These are phyloP conservation scores for Novakomyces olei DNA, from an alignment of 805 yeast species.

Conservation along the genomic window DNA sequence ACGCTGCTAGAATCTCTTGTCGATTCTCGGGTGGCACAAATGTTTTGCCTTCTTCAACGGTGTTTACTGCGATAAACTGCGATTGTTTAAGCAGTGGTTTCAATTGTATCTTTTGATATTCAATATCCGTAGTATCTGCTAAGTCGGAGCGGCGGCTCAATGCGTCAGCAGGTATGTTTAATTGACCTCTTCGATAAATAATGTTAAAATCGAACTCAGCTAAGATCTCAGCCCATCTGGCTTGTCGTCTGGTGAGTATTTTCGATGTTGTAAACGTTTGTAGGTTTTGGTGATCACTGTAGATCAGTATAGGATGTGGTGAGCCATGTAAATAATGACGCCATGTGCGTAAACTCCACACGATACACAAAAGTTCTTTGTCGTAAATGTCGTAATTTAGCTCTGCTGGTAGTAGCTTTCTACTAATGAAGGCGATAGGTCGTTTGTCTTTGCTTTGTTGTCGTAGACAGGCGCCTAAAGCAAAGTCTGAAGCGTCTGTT, in stretches of 20 bases:
- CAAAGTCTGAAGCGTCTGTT: slow-evolving; percentile 7
- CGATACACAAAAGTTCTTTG: slow-evolving; percentile 3
- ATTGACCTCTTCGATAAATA: slow-evolving; percentile 4
- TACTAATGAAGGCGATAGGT: slow-evolving; percentile 3
- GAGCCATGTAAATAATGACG: not conserved
- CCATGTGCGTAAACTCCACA: not conserved
- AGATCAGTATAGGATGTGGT: not conserved
- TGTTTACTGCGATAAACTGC: too few relatives aligned
- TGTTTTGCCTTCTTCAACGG: too few relatives aligned
- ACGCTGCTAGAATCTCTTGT: too few relatives aligned
- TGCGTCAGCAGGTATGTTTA: slow-evolving; percentile 5
- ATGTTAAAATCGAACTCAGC: slow-evolving; percentile 4
- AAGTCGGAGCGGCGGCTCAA: too few relatives aligned
- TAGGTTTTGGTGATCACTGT: not conserved
- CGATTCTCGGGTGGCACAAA: too few relatives aligned
- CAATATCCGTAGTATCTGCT: too few relatives aligned
- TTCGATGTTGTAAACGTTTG: not conserved
- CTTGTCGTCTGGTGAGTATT: not conserved
- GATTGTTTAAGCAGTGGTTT: too few relatives aligned
- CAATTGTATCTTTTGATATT: too few relatives aligned
- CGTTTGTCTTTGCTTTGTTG: not conserved
- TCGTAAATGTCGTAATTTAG: slow-evolving; percentile 6
- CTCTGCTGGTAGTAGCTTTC: slow-evolving; percentile 3
- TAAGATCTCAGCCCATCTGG: slow-evolving; percentile 3
- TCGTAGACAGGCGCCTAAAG: slow-evolving; percentile 2